Conservation (phyloP, 176 grass and related monocot species). For the Thinopyrum elongatum region DNA sequence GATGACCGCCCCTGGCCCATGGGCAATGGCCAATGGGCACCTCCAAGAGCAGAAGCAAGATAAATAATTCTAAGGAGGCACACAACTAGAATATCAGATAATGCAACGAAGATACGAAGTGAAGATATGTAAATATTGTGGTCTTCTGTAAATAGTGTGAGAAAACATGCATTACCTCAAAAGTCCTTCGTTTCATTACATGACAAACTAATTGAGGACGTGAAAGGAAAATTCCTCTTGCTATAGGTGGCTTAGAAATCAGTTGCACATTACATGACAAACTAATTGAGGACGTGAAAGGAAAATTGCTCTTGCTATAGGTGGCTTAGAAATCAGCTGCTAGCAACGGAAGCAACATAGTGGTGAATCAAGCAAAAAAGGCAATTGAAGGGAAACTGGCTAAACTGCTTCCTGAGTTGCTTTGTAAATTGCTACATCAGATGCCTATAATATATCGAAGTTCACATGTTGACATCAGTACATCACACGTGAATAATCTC, state of each 20-base stretch:
- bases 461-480: neutral
- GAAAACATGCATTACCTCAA: neutral
- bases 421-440: neutral
- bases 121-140: neutral
- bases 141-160: neutral
- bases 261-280: neutral
- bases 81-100: neutral
- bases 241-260: neutral
- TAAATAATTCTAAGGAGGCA: neutral
- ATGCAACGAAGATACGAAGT: neutral
- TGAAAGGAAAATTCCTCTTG: neutral
- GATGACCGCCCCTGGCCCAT: neutral
- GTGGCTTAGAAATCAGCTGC: neutral
- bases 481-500: neutral
- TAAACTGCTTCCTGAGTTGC: neutral
- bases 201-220: neutral
- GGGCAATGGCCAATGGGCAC: neutral
- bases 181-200: neutral
- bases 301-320: neutral
- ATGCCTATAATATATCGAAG: conserved; percentile 11
- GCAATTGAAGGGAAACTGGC: too few species aligned
- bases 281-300: neutral
- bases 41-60: neutral
- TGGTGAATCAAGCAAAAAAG: neutral
- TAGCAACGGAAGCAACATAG: neutral